Evolutionary conservation across 2,329 filamentous ascomycete species (phyloP), one percentile per base, ranked within the genome.

Genomic region (Amauroascus niger): DNA sequence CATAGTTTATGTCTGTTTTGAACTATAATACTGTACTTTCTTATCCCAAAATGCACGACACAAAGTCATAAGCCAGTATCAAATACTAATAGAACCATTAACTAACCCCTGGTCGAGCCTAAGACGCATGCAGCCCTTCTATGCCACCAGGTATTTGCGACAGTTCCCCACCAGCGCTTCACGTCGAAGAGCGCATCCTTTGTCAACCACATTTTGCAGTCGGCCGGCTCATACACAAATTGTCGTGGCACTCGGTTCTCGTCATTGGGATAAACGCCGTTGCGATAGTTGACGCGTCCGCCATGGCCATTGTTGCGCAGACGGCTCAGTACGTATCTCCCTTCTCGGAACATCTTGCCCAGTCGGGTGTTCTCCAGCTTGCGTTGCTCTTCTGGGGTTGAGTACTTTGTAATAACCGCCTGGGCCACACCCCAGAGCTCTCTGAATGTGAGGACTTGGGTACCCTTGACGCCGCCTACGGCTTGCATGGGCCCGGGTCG

Each of bases 401-500:
- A 22, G 32, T 55, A 57, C 14, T 30, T 28, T 6, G 35, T 20
- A 32, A 40, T 32, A 22, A 41, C n/a, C n/a, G 14, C 37, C 22
- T 52, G 40, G 16, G 46, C 44, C 1, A 13, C 63, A 46, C 69
- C 63, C 5, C 61, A 54, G 6, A 58, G 55, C 43, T 67, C 65
- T 0, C 54, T 53, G 47, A 68, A 65, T 0, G 53, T 54, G 7
- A 68, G 53, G 2, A 71, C 63, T 54, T 58, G 54, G 14, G 56
- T 39, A 28, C 83, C 83, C 60, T 83, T 81, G 48, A 80, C 76
- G n/a, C 82, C 83, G 14, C 82, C 81, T 18, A 84, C 72, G 3
- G 74, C 76, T 68, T 84, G 80, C 71, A 83, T 85, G 1, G 77
- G 74, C 2, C 67, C 69, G 0, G 71, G 61, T 9, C 69, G 67